These are phyloP conservation scores for Gynostemma pentaphyllum DNA, from an alignment of 306 rosid genomes.

Conservation along the genomic window DNA sequence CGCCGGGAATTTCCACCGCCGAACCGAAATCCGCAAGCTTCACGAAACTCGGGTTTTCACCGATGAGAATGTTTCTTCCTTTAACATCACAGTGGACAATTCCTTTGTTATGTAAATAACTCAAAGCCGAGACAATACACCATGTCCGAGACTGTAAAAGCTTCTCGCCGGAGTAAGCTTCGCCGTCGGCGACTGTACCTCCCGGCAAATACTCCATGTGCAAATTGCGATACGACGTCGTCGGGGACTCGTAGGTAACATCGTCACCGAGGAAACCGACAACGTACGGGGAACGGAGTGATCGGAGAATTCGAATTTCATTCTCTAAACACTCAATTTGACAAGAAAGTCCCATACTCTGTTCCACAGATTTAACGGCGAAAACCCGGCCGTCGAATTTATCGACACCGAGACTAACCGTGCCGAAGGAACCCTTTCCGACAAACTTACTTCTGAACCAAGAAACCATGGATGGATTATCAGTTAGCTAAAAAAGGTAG, in stretches of 20 bases:
- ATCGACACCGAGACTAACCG: conserved; percentile 40
- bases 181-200: conserved; percentile 54
- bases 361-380: conserved; percentile 77
- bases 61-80: conserved; percentile 54
- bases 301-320: conserved; percentile 52
- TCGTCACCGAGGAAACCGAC: conserved; percentile 52
- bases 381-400: conserved; percentile 34
- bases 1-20: conserved; percentile 15
- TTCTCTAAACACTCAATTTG: conserved; percentile 53
- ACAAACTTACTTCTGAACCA: conserved; percentile 66
- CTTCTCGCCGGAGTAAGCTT: conserved; percentile 42
- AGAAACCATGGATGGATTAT: conserved; percentile 14
- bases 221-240: conserved; percentile 47
- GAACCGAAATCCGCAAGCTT: conserved; percentile 83
- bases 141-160: conserved; percentile 37
- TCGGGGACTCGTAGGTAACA: conserved; percentile 25
- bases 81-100: conserved; percentile 83
- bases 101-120: conserved; percentile 40
- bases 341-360: conserved; percentile 7
- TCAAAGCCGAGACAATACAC: conserved; percentile 59
- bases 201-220: conserved; percentile 72
- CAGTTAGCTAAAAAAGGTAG: neutral
- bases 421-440: conserved; percentile 71
- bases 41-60: conserved; percentile 13
- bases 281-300: conserved; percentile 47